phyloP scores from a whole-genome alignment of 345 rosid genomes.

The Hypericum perforatum region DNA sequence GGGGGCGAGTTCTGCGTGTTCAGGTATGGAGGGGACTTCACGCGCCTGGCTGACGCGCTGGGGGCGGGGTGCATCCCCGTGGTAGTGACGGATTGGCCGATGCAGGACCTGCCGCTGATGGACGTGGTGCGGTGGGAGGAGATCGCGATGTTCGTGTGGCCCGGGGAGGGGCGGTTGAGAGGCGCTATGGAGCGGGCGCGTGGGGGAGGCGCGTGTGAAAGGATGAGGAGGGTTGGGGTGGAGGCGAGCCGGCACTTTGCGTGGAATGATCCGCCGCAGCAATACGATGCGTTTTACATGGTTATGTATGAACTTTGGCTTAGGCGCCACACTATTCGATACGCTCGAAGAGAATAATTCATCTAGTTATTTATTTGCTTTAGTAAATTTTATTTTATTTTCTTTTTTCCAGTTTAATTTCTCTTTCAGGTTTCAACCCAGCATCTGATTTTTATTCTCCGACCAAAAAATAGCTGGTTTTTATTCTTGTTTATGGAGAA shows the following conservation, averaged over 20 bases:
- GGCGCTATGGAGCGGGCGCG: conserved; percentile 13
- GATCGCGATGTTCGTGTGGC: conserved; percentile 33
- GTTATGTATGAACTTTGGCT: conserved; percentile 60
- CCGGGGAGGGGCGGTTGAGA: conserved; percentile 1
- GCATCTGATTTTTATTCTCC: no score
- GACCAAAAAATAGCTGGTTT: no score
- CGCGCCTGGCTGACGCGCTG: conserved; percentile 39
- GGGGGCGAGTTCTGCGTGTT: conserved; percentile 42
- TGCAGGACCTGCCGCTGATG: conserved; percentile 46
- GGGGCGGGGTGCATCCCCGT: conserved; percentile 46
- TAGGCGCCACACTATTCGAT: conserved; percentile 49
- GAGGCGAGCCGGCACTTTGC: conserved; percentile 29
- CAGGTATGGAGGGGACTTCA: conserved; percentile 28
- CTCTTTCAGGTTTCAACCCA: no score
- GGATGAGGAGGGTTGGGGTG: conserved; percentile 25
- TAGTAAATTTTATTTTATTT: no score
- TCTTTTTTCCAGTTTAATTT: no score
- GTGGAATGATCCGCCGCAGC: conserved; percentile 42
- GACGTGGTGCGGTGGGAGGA: conserved; percentile 49
- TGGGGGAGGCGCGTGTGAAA: conserved; percentile 12
- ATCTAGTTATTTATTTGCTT: conserved; percentile 2
- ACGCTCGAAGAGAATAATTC: conserved; percentile 25
- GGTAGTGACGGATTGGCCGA: conserved; percentile 47
- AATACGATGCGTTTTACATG: conserved; percentile 37
- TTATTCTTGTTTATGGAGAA: no score